Evolutionary conservation across 192 early-diverging fungal species (phyloP), one percentile per base, ranked within the genome.

Genomic region (Coemansia sp.): DNA sequence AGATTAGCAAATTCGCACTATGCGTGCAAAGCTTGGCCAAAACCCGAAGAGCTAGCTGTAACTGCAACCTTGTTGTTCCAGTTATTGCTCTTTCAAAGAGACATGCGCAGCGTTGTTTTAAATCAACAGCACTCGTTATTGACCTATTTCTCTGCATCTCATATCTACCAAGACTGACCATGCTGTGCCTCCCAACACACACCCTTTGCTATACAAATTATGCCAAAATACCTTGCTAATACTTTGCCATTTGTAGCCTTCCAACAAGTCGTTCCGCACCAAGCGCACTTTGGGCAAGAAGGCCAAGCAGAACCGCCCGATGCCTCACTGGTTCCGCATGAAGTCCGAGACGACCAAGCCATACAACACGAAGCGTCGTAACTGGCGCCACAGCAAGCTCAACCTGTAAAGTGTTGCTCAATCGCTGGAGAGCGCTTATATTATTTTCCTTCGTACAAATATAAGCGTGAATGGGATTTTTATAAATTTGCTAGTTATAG

Each of bases 331-430:
- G 96, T 93, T 95, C 88, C 92, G 94, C 74, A 85, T 96, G 83
- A 89, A 93, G 82, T 90, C 94, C 60, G 94, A 93, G 69, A 92
- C 89, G 88, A 96, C 87, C 80, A 95, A 95, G 87, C 83, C 93
- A 69, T 99, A 96, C 91, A 99, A 96, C 88, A 87, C 93, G 70
- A 99, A 99, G 94, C 89, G 97, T 65, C 91, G 95, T 64, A 89
- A 98, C 92, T 99, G 97, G 97, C 92, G 97, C 86, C 92, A 92
- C 77, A 98, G 93, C 83, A 98, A 99, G 92, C 86, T 96, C 73
- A 90, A 91, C 85, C 75, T 96, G 71, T 98, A 95, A 94, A 50
- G n/a, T 53, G 14, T 57, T 43, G n/a, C 23, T 56, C 29, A 17
- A 25, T 39, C 37, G 37, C n/a, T 22, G 25, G 32, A 21, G 41